Evolutionary conservation across 768 basidiomycete genomes (phyloP), one percentile per base, ranked within the genome.

Genomic region (Suillus paluster): DNA sequence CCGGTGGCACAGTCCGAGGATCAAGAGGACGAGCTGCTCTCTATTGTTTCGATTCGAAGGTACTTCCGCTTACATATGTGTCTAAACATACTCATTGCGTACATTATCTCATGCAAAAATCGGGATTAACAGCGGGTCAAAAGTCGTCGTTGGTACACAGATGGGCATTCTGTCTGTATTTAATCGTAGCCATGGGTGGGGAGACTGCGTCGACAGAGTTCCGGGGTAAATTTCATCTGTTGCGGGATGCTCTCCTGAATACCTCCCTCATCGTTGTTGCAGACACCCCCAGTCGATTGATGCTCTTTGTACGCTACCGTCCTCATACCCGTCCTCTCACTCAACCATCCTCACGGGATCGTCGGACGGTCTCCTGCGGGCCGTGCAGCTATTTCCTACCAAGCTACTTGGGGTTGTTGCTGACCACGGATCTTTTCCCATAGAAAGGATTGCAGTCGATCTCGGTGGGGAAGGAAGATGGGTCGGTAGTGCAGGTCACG

Each of bases 281-380:
- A 95, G 94, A 3, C 96, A 97, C 74, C 96, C 96, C 5, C 84
- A 92, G 65, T 96, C 94, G 12, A 85, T 97, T 53, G 96, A 97
- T 69, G 87, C 95, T 6, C 81, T 97, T 38, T 94, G 92, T 68
- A 75, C 85, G 49, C 73, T 97, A 19, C 91, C 92, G 3, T 74
- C 83, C 5, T 81, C 80, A 21, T 80, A 91, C 60, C 82, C 86
- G 1, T 82, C 83, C 53, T 83, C 86, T 61, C 83, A 89, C 68
- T 83, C 87, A 17, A 86, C 89, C 2, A 84, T 97, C 62, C 83
- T 95, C 2, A 95, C 95, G 1, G 95, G 95, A 7, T 97, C 95
- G 0, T 94, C 94, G 7, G 95, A 98, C 72, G 96, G 96, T 0
- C 83, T 94, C 69, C 81, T 98, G 45, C 86, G 95, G 49, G 92